A percentile compares a stretch with the other conserved stretches of the same genome.
Conservation (phyloP, 192 early-diverging fungal genomes). For the Spizellomyces punctatus region DNA sequence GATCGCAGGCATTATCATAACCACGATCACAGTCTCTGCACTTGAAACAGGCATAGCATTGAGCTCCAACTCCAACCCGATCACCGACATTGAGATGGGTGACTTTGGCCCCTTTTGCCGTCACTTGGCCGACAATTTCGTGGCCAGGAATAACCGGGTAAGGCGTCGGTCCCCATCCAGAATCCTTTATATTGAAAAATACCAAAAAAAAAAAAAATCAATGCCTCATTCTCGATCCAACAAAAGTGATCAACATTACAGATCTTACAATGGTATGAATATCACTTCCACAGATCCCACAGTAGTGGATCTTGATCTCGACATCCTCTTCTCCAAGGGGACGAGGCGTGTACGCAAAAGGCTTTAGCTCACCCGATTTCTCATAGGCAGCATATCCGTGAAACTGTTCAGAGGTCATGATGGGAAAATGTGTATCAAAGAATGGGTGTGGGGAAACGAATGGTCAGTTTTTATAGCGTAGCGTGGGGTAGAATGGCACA, state of each 20-base stretch:
- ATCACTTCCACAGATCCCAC: conserved; percentile 64
- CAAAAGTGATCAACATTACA: too few relatives aligned
- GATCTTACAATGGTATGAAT: not conserved
- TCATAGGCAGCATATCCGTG: conserved; percentile 14
- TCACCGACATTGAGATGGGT: conserved; percentile 26
- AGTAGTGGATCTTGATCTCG: conserved; percentile 71
- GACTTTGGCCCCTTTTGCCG: conserved; percentile 16
- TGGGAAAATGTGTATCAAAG: too few relatives aligned
- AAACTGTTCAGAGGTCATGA: not conserved
- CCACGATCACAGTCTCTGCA: conserved; percentile 27
- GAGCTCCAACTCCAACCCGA: conserved; percentile 45
- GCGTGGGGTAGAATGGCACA: too few relatives aligned
- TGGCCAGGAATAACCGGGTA: conserved; percentile 41
- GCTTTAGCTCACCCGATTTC: conserved; percentile 31
- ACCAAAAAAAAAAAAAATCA: too few relatives aligned
- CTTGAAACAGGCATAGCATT: conserved; percentile 29
- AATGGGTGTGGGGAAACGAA: too few relatives aligned
- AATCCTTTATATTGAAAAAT: conserved; percentile 61
- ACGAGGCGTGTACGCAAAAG: conserved; percentile 29
- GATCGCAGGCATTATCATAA: conserved; percentile 17
- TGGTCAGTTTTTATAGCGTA: too few relatives aligned
- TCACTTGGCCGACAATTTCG: conserved; percentile 42
- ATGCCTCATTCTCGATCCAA: too few relatives aligned
- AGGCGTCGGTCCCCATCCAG: conserved; percentile 55
- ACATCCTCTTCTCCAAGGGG: conserved; percentile 48